Evolutionary conservation across 768 basidiomycete species (phyloP), one percentile per base, ranked within the genome.

Genomic region (Termitomyces sp.): DNA sequence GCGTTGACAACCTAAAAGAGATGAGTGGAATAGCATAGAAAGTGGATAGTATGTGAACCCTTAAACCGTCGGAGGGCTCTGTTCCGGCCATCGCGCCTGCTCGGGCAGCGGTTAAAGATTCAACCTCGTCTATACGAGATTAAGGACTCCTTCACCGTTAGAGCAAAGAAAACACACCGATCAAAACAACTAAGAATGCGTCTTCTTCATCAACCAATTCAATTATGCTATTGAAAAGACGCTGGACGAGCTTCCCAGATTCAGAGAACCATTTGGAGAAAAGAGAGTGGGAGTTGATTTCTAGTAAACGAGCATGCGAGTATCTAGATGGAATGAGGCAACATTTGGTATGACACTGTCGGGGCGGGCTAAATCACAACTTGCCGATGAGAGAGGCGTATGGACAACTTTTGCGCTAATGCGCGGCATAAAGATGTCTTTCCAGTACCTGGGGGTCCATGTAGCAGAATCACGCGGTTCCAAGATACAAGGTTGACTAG

Each of bases 231-330:
- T 80, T 83, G 69, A 98, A 99, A 18, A 99, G 77, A 48, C 90
- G 84, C 66, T 98, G 96, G 1, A 99, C 97, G 29, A 99, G 84
- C 71, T 99, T 99, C 16, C 97, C 97, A 0, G 94, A 97, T 69
- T 99, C 97, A 0, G 95, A 98, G 73, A 98, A 99, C 96, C 97
- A 99, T 64, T 94, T 91, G 16, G 93, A 95, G 70, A 99, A 98
- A 16, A 99, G 80, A 2, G 95, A 98, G 73, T 98, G 97, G 0
- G 97, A 95, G 69, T 98, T 98, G 67, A 99, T 97, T 71, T 99
- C 97, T 46, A 99, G 81, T 12, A 99, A 77, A 47, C 93, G 90
- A 36, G 92, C 83, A 70, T 90, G 82, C 0, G 88, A 77, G 69
- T 97, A 99, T 28, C 94, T 96, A 13, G 37, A 20, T 29, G 6